Base-by-base conservation (phyloP, 306 rosid species). In the Quercus gilva region DNA sequence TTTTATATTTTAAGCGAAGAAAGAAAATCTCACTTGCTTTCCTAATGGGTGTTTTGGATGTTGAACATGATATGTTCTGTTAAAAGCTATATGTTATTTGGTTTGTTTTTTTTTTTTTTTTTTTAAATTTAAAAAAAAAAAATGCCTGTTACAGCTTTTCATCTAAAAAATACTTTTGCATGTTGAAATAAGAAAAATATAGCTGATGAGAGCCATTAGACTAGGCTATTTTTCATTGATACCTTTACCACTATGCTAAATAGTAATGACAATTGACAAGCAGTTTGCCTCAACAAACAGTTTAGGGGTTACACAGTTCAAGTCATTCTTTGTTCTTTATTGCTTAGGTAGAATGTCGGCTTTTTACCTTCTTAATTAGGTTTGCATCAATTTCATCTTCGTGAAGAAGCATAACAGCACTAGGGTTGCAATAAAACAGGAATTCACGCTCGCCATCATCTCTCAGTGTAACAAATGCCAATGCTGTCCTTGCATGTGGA, bases 371-470 rank as follows among this genome's bases (percentile, higher is more conserved):
- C 18, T 80, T 69, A 8, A 86, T 33, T 59, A 86, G 78, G 37
- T 23, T 69, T 20, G 51, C 21, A 45, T 83, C 78, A 69, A 86
- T n/a, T 69, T 86, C 82, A 17, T 69, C 18, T 29, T 81, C 64
- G 9, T 2, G 74, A 55, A 86, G 82, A 29, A 74, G 83, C 73
- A 73, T 20, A 71, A 83, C 86, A 33, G 83, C 83, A 83, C 85
- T 86, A 29, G 86, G 89, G 37, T 86, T 83, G 57, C 64, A 41
- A 37, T 63, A 86, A 56, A 77, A 74, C 85, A 77, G 21, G 65
- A 86, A 83, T 70, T 86, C 76, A 52, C 77, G 76, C 41, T 82
- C 15, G 26, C 81, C 86, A 56, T 83, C 67, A 17, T 35, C 59
- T 57, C n/a, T 73, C 1, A 85, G 59, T 14, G 82, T 59, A 69